Evolutionary conservation across 164 flowering plant species (phyloP), one percentile per base, ranked within the genome.

Genomic region (Vitis amurensis): DNA sequence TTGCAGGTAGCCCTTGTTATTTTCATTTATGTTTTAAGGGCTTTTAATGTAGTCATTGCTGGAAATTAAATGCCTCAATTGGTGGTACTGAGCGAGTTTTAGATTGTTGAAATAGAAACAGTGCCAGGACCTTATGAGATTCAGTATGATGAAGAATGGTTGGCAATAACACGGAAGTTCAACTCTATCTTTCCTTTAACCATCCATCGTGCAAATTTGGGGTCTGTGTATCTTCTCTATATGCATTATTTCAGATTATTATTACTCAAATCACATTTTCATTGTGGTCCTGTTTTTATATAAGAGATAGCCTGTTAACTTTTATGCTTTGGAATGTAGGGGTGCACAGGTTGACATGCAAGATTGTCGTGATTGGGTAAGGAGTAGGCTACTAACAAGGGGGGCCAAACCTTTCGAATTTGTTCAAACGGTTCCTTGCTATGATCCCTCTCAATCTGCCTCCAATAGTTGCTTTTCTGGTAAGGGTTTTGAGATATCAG

Each of bases 61-160:
- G 69, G 59, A 66, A 73, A 49, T 62, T 77, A 49, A 77, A 61
- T 11, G 15, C 52, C 53, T 49, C 55, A 29, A 52, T 64, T 51
- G 2, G 4, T 68, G 64, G 31, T 52, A 50, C 59, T 59, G 17
- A 8, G 61, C 53, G 51, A 65, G 55, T 27, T 31, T 51, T 65
- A 96, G 98, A 71, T 96, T 78, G 50, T 93, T 72, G 99, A 93
- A 63, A 80, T 90, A 73, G 91, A 91, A 74, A 86, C 98, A 3
- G 93, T 65, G 55, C 88, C 89, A 17, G 95, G 97, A 61, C 97
- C 98, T 14, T 79, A 77, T 82, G 92, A 91, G 75, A 81, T 95
- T 72, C 85, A 79, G 51, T 93, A 90, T 81, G 99, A 95, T 78
- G 99, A 95, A 82, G 97, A 95, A 71, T 95, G 99, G 99, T 81